These are phyloP conservation scores for Annona cherimola DNA, from an alignment of 164 flowering plant species.

Conservation along the genomic window DNA sequence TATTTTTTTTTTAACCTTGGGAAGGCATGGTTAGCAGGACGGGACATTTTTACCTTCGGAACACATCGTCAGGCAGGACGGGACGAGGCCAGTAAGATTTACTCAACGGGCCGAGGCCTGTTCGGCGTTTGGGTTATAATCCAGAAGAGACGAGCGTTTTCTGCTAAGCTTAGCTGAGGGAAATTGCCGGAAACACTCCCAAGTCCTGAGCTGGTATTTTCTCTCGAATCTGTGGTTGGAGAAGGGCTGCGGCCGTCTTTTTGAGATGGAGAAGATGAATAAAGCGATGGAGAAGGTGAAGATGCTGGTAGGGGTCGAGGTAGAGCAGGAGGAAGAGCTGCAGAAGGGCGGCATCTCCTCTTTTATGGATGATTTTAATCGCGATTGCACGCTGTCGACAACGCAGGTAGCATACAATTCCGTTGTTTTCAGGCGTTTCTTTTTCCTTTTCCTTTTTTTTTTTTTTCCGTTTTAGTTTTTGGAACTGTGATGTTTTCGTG, in stretches of 20 bases:
- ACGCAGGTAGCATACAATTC: slow-evolving; percentile 47
- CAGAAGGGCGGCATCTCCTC: slow-evolving; percentile 26
- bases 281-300: slow-evolving; percentile 72
- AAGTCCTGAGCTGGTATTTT: background rate
- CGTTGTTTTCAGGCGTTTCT: background rate
- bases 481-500: background rate
- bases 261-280: slow-evolving; percentile 70
- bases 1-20: too few relatives aligned
- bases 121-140: too few relatives aligned
- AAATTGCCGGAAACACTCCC: too few relatives aligned
- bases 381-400: slow-evolving; percentile 73
- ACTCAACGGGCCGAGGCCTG: too few relatives aligned
- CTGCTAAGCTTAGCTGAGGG: too few relatives aligned
- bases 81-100: too few relatives aligned
- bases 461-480: background rate
- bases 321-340: slow-evolving; percentile 37
- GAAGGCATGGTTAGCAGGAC: too few relatives aligned
- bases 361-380: slow-evolving; percentile 81
- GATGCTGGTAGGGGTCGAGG: slow-evolving; percentile 86
- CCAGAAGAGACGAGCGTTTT: too few relatives aligned
- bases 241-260: background rate
- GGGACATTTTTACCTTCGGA: too few relatives aligned
- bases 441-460: background rate
- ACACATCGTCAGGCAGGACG: too few relatives aligned
- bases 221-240: background rate